These are phyloP conservation scores for Boletus rubroflammeus DNA, from an alignment of 768 basidiomycete genomes.

Conservation along the genomic window DNA sequence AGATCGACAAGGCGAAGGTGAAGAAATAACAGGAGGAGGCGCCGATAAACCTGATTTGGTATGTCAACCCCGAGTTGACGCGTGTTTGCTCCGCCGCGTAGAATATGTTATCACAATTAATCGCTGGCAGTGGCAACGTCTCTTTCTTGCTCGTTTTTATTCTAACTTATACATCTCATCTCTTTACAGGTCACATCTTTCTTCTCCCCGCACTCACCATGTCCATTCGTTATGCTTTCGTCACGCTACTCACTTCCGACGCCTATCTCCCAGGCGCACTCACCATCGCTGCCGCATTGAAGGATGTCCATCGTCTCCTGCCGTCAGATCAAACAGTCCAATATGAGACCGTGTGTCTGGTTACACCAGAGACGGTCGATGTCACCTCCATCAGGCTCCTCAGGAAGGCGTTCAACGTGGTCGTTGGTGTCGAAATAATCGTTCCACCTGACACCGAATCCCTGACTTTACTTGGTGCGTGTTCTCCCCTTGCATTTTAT, in stretches of 20 bases:
- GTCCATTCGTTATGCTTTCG: conserved; percentile 75
- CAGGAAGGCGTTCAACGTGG: conserved; percentile 74
- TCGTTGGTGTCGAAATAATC: conserved; percentile 91
- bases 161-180: conserved; percentile 23
- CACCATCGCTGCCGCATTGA: conserved; percentile 78
- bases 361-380: conserved; percentile 91
- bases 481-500: conserved; percentile 7
- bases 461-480: conserved; percentile 77
- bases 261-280: conserved; percentile 92
- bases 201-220: conserved; percentile 33
- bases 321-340: conserved; percentile 46
- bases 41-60: neutral
- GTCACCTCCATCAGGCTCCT: conserved; percentile 77
- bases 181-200: neutral
- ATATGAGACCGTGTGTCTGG: conserved; percentile 79
- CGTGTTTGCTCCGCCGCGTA: conserved; percentile 8
- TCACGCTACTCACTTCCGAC: conserved; percentile 89
- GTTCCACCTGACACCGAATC: conserved; percentile 61
- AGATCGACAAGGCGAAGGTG: neutral
- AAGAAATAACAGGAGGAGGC: no score
- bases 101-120: neutral
- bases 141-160: neutral
- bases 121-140: neutral
- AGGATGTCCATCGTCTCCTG: conserved; percentile 56
- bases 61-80: conserved; percentile 10